Evolutionary conservation across 1,284 basidiomycete genomes (phyloP).

Genomic region (Microbotryum saponariae): DNA sequence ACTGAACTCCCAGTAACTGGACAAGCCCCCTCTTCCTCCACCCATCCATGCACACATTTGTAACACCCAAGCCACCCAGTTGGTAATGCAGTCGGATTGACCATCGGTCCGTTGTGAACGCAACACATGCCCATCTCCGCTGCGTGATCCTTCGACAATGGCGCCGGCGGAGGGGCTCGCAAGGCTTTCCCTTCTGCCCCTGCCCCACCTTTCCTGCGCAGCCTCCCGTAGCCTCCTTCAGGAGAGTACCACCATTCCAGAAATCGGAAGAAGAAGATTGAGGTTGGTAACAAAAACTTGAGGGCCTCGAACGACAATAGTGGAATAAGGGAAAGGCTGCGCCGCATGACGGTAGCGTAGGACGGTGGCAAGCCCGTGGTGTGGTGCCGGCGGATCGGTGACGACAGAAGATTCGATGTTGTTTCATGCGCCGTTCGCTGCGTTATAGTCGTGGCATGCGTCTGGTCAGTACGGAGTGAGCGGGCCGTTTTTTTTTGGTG

Average conservation of each 20-base stretch:
- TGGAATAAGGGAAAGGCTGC: constrained; percentile 27
- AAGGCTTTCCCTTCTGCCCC: constrained; percentile 17
- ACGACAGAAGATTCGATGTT: constrained; percentile 1
- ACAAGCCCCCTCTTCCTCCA: constrained; percentile 69
- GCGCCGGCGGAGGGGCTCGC: constrained; percentile 57
- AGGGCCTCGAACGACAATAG: constrained; percentile 44
- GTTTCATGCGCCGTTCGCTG: constrained; percentile 2
- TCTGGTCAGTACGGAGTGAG: constrained; percentile 6
- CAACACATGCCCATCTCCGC: constrained; percentile 65
- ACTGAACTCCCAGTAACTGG: constrained; percentile 75
- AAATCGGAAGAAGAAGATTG: constrained; percentile 95
- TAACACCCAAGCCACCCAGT: constrained; percentile 96
- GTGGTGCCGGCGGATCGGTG: constrained; percentile 14
- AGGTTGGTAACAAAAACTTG: constrained; percentile 74
- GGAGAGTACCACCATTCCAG: constrained; percentile 99
- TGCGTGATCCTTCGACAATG: constrained; percentile 52
- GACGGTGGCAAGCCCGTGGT: constrained; percentile 16
- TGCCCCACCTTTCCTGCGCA: constrained; percentile 39
- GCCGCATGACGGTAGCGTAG: constrained; percentile 22
- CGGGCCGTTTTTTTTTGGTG: constrained; percentile 31
- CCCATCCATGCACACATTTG: constrained; percentile 77
- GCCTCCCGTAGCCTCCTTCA: constrained; percentile 58
- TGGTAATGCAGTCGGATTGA: constrained; percentile 83
- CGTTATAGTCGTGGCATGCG: constrained; percentile 41
- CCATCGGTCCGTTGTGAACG: constrained; percentile 64